phyloP scores from a whole-genome alignment of 306 rosid genomes.

The Lathyrus sativus region DNA sequence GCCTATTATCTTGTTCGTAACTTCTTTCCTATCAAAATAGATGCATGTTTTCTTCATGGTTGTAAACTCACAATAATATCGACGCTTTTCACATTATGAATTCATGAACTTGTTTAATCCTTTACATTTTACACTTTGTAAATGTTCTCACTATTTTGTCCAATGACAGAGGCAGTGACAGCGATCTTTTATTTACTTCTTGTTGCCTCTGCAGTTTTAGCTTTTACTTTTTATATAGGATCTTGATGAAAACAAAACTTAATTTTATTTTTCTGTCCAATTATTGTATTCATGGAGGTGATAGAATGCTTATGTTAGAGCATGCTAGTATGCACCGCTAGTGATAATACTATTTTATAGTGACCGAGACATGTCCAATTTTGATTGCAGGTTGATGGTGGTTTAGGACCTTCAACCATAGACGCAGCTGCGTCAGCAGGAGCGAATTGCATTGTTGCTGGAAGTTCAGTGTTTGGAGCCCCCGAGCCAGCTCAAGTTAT shows the following conservation, averaged over 20 bases:
- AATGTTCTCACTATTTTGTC: conserved; percentile 24
- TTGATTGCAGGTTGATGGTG: conserved; percentile 88
- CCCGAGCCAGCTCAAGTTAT: conserved; percentile 79
- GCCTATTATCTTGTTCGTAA: conserved; percentile 24
- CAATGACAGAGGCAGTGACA: neutral
- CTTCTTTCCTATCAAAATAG: conserved; percentile 17
- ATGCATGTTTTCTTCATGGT: conserved; percentile 29
- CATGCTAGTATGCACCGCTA: neutral
- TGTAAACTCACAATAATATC: neutral
- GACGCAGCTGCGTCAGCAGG: conserved; percentile 78
- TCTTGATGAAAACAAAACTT: conserved; percentile 9
- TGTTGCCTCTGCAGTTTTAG: conserved; percentile 4
- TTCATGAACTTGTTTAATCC: conserved; percentile 12
- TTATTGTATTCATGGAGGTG: conserved; percentile 25
- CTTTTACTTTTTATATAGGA: neutral
- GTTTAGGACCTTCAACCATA: conserved; percentile 93
- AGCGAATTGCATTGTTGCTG: conserved; percentile 95
- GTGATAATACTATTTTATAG: neutral
- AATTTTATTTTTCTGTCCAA: neutral
- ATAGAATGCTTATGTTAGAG: conserved; percentile 20
- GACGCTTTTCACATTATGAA: conserved; percentile 16
- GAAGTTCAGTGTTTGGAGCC: conserved; percentile 96
- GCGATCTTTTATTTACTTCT: conserved; percentile 5
- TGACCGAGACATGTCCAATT: conserved; percentile 27
- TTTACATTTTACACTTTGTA: conserved; percentile 11